Base-by-base conservation (phyloP, 139 green algal species). In the Tetraselmis chui region DNA sequence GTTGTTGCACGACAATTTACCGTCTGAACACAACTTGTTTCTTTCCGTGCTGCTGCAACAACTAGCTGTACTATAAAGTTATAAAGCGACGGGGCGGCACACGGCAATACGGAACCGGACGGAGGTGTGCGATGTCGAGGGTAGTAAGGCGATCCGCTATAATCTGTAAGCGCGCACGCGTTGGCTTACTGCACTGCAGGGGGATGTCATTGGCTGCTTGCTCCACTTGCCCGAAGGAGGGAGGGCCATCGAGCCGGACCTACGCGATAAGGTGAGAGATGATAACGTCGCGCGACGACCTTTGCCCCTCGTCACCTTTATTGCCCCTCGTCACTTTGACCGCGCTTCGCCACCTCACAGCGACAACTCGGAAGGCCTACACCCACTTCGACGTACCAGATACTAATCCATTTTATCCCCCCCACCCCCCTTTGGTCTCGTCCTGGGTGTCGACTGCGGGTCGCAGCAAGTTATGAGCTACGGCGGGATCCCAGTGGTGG, bases 31-130 rank as follows among this genome's bases (percentile, higher is more conserved):
- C 1, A 92, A 92, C 29, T 88, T 94, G 82, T 86, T 94, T 59
- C 83, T 96, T 24, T 85, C 92, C 83, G 74, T 96, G 83, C 92
- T 92, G n/a, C n/a, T n/a, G n/a, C n/a, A n/a, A n/a, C n/a, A n/a
- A n/a, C n/a, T n/a, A n/a, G n/a, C n/a, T n/a, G n/a, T n/a, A n/a
- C n/a, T n/a, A n/a, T n/a, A n/a, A n/a, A n/a, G n/a, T n/a, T n/a
- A n/a, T n/a, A n/a, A n/a, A n/a, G 76, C 77, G 1, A 88, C 86
- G 23, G 89, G 89, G 30, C 76, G 82, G 23, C 45, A 76, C 23
- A 80, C 91, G 25, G 89, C 91, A 76, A n/a, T 30, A 59, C 77
- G 32, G 30, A n/a, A n/a, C n/a, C n/a, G n/a, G n/a, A n/a, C n/a
- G n/a, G n/a, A n/a, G n/a, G n/a, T n/a, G n/a, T n/a, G n/a, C n/a